Evolutionary conservation across 2,329 filamentous ascomycete species (phyloP), one percentile per base, ranked within the genome.

Genomic region (Cytospora chrysosperma): DNA sequence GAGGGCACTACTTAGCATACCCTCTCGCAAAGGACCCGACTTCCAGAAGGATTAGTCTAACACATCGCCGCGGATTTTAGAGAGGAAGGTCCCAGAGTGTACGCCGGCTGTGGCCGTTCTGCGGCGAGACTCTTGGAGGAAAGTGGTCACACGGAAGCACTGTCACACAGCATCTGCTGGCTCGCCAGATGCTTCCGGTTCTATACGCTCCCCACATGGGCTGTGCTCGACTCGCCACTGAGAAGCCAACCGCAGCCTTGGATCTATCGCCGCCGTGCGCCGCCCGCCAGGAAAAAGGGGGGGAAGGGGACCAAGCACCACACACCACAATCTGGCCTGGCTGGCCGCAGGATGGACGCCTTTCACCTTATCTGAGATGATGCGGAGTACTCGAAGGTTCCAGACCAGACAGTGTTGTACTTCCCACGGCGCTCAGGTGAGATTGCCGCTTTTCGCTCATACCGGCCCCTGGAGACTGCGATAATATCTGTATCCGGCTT

Each of bases 311-410:
- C 24, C 54, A 52, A 58, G 61, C 57, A 66, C 37, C 49, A 56
- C 24, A 47, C 32, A 40, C 57, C 61, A 62, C 32, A n/a, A n/a
- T 37, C 40, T 28, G 56, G 26, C 37, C 54, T 65, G 62, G 64
- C 55, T 54, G 50, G 43, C 51, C 51, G 62, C 61, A 61, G 65
- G 53, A 51, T 26, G 54, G 55, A 52, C 30, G 55, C 52, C 49
- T 51, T 61, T 62, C 62, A 65, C 55, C 62, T 66, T 59, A 65
- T 66, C 65, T 66, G 55, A 65, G 65, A 66, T 66, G 58, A 58
- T 59, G 65, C 59, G 55, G 61, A 32, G 43, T 51, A 40, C 56
- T 21, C 40, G 40, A 40, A 50, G 13, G 32, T 28, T 40, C 13
- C 40, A 26, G 47, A n/a, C 32, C 27, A n/a, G n/a, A 40, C 15